Percentiles rank a stretch among this genome's conserved stretches.
These are phyloP conservation scores for Pichia cabralensis DNA, from an alignment of 805 yeast genomes.

Conservation along the genomic window DNA sequence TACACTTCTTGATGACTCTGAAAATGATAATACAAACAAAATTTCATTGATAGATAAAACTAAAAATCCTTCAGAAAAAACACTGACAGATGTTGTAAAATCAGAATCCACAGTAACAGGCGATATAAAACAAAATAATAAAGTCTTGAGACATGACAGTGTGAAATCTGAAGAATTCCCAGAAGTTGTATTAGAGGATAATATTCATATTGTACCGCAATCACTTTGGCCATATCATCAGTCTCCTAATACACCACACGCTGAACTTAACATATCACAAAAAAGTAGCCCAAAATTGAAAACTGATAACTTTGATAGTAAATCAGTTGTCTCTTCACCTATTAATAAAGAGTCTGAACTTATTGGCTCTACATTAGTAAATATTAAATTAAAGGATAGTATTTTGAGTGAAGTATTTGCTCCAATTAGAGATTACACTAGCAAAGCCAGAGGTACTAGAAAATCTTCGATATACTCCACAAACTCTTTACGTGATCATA, in stretches of 20 bases:
- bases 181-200: constrained; percentile 87
- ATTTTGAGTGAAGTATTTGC: constrained; percentile 68
- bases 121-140: no score
- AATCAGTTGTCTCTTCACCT: no score
- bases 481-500: no score
- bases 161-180: constrained; percentile 29
- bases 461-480: no score
- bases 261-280: no score
- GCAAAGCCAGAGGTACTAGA: constrained; percentile 8
- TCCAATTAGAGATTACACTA: constrained; percentile 30
- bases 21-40: not conserved
- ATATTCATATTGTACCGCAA: constrained; percentile 83
- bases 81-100: not conserved
- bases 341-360: no score
- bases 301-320: no score
- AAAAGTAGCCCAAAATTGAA: no score
- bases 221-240: constrained; percentile 55
- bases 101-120: not conserved
- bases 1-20: constrained; percentile 21
- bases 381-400: constrained; percentile 59
- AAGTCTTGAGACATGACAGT: not conserved
- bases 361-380: constrained; percentile 57
- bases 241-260: no score
- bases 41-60: no score
- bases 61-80: no score